A percentile compares a stretch with the other conserved stretches of the same genome.
These are phyloP conservation scores for Auricularia sp. DNA, from an alignment of 768 basidiomycete species.

Conservation along the genomic window DNA sequence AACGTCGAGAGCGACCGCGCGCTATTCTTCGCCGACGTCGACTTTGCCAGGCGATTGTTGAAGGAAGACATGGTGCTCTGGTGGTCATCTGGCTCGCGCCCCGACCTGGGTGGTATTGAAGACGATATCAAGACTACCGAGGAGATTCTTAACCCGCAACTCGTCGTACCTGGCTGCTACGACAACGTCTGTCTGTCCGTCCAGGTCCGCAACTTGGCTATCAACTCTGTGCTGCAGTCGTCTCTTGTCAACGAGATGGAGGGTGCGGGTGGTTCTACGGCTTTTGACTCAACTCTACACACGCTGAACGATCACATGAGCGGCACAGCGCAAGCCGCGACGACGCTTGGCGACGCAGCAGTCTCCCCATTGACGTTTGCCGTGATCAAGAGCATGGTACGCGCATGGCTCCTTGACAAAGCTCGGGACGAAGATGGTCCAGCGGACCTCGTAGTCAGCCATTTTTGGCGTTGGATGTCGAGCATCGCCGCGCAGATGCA, in stretches of 20 bases:
- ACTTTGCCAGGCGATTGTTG: constrained; percentile 76
- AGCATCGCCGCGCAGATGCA: constrained; percentile 78
- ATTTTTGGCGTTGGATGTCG: constrained; percentile 97
- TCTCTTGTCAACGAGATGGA: constrained; percentile 95
- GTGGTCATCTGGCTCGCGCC: constrained; percentile 87
- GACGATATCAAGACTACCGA: constrained; percentile 69
- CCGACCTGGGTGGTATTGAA: constrained; percentile 90
- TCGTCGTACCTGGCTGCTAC: constrained; percentile 76
- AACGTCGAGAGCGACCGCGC: constrained; percentile 88
- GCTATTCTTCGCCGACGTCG: constrained; percentile 78
- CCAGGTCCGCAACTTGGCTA: constrained; percentile 81
- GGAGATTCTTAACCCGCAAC: constrained; percentile 76
- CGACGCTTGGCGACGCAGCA: constrained; percentile 82
- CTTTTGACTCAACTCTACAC: constrained; percentile 86
- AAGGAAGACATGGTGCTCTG: constrained; percentile 88
- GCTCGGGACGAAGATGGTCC: constrained; percentile 55
- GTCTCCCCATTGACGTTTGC: constrained; percentile 80
- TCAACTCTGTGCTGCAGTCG: constrained; percentile 89
- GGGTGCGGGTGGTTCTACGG: constrained; percentile 85
- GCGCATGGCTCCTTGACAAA: constrained; percentile 76
- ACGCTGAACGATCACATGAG: constrained; percentile 84
- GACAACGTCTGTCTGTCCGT: constrained; percentile 89
- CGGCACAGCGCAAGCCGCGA: constrained; percentile 51
- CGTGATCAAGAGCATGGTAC: constrained; percentile 79
- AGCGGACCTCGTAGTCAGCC: constrained; percentile 62